These are phyloP conservation scores for Aureobasidium sp. DNA, from an alignment of 2,329 filamentous ascomycete genomes.

Conservation along the genomic window DNA sequence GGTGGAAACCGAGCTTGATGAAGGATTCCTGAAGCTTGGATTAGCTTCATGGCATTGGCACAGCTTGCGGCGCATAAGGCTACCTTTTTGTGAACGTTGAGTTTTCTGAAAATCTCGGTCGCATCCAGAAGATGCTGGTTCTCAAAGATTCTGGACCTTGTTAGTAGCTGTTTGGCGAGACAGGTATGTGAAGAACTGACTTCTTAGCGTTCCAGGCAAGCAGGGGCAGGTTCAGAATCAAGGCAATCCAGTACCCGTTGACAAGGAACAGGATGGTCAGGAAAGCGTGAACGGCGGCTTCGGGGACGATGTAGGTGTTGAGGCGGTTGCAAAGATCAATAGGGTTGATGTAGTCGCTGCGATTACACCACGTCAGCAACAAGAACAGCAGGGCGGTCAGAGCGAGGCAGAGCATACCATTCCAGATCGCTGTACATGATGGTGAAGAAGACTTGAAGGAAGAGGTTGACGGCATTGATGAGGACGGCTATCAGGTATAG, in stretches of 20 bases:
- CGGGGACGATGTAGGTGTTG: conserved; percentile 98
- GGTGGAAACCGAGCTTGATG: conserved; percentile 96
- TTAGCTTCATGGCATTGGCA: conserved; percentile 15
- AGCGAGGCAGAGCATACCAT: conserved; percentile 58
- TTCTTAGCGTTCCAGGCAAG: conserved; percentile 95
- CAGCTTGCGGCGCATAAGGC: conserved; percentile 13
- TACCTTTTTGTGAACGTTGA: conserved; percentile 99
- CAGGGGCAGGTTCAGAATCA: conserved; percentile 86
- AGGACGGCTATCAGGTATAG: conserved; percentile 95
- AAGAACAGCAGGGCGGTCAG: neutral
- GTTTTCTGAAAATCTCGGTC: conserved; percentile 97
- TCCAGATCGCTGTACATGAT: conserved; percentile 99
- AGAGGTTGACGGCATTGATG: conserved; percentile 99
- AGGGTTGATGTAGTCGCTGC: conserved; percentile 97
- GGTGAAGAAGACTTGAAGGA: conserved; percentile 99
- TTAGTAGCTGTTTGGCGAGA: conserved; percentile 27
- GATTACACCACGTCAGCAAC: conserved; percentile 17
- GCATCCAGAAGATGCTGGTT: conserved; percentile 96
- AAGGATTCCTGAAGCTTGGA: conserved; percentile 72
- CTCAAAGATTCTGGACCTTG: conserved; percentile 69
- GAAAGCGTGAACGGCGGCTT: conserved; percentile 95
- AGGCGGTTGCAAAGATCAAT: conserved; percentile 99
- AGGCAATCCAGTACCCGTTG: conserved; percentile 96
- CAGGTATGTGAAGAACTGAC: conserved; percentile 48
- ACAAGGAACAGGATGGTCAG: conserved; percentile 93